A percentile compares a stretch with the other conserved stretches of the same genome.
These are phyloP conservation scores for Ajuga chamaepitys DNA, from an alignment of 257 asterid genomes.

Conservation along the genomic window DNA sequence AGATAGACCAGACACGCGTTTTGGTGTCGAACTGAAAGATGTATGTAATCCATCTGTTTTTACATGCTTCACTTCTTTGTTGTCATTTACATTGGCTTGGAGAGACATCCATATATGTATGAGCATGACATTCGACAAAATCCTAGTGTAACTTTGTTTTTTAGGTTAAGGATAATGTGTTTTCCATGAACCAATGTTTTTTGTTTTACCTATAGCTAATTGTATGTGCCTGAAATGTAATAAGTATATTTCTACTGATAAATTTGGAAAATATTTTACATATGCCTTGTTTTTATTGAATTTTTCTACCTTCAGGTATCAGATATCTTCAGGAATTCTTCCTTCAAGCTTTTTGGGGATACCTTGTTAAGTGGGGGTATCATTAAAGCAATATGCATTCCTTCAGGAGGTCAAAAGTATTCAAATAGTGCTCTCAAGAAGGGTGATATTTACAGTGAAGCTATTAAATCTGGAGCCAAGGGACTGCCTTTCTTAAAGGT, in stretches of 20 bases:
- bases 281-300: neutral
- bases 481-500: slow-evolving; percentile 94
- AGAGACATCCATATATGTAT: neutral
- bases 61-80: neutral
- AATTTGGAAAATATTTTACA: neutral
- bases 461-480: slow-evolving; percentile 87
- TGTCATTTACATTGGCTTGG: slow-evolving; percentile 7
- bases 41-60: slow-evolving; percentile 34
- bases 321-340: slow-evolving; percentile 48
- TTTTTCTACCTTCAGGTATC: slow-evolving; percentile 59
- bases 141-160: no score
- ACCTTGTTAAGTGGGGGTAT: slow-evolving; percentile 58
- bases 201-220: neutral
- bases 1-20: slow-evolving; percentile 87
- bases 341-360: slow-evolving; percentile 88
- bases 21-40: slow-evolving; percentile 74
- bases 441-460: slow-evolving; percentile 82
- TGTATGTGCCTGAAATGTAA: neutral
- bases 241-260: no score
- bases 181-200: no score
- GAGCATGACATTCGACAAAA: neutral
- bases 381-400: slow-evolving; percentile 70
- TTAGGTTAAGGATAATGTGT: no score
- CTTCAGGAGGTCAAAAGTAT: slow-evolving; percentile 68
- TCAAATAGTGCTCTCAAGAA: slow-evolving; percentile 90